Conservation (phyloP, 257 asterid species). For the Plectranthus barbatus region DNA sequence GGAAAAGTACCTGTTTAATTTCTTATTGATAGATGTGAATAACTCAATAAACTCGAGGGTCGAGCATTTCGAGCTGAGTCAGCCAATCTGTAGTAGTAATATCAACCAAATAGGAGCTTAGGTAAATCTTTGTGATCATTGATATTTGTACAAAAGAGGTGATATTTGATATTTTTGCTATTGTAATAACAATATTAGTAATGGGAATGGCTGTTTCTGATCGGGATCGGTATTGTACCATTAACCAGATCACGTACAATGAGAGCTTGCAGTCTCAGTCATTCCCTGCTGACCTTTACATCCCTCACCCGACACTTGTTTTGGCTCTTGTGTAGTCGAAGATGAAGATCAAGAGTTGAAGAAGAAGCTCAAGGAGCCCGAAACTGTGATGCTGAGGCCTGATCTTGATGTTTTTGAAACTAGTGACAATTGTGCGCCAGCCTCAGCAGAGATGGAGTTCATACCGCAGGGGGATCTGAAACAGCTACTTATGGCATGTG, state of each 20-base stretch:
- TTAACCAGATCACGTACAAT: constrained; percentile 62
- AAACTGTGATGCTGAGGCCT: constrained; percentile 70
- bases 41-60: not conserved
- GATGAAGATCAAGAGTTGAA: constrained; percentile 37
- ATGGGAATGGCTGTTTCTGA: constrained; percentile 24
- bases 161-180: not conserved
- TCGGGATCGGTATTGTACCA: constrained; percentile 39
- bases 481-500: constrained; percentile 65
- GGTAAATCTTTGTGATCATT: not conserved
- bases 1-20: not conserved
- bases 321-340: constrained; percentile 35
- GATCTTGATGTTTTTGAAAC: constrained; percentile 44
- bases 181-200: constrained; percentile 8
- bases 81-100: not conserved
- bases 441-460: constrained; percentile 47
- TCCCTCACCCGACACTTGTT: no score
- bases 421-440: constrained; percentile 16
- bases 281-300: constrained; percentile 5
- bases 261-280: constrained; percentile 40
- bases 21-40: not conserved
- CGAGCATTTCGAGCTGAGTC: not conserved
- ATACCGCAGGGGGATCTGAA: constrained; percentile 62
- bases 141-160: not conserved
- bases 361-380: constrained; percentile 66
- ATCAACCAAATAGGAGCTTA: not conserved